Evolutionary conservation across 2,329 filamentous ascomycete genomes (phyloP), one percentile per base, ranked within the genome.

Genomic region (Cytospora piceicola): DNA sequence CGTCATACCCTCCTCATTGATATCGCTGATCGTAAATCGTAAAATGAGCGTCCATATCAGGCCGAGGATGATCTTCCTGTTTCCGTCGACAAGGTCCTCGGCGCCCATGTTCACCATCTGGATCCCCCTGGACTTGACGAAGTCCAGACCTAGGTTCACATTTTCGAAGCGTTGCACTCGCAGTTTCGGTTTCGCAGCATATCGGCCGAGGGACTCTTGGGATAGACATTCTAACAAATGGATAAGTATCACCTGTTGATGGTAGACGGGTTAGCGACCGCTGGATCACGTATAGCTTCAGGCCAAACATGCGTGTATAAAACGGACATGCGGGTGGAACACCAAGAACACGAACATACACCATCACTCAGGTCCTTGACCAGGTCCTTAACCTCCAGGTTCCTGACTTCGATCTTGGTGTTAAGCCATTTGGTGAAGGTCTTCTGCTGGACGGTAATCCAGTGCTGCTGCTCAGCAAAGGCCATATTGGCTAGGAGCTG

Each of bases 371-470:
- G 87, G 79, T 98, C 95, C 69, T 84, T 84, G 68, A 96, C 93
- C 64, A 99, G 84, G 77, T 97, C 92, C 75, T 92, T 89, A 74
- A 98, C 92, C 73, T 90, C 88, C 69, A 97, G 81, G 64, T 90
- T 82, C 71, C 94, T 88, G 68, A 63, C 22, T 51, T 63, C 60
- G 77, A 99, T 83, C 81, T 99, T 99, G 73, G 93, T 96, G 80
- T 99, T 99, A 71, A 99, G 87, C 95, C 95, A 99, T 92, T 98
- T 99, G 67, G 94, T 97, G 79, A 99, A 99, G 32, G 95, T 99
- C 86, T 98, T 99, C 79, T 98, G 91, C 83, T 98, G 94, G 79
- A 97, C 93, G 75, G 83, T 88, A 73, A 90, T 85, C 88, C 88
- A 90, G 77, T 84, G 82, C 77, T 89, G 85, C 78, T 89, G 85